Evolutionary conservation across 371 early-diverging fungal genomes (phyloP), one percentile per base, ranked within the genome.

Genomic region (Apophysomyces elegans): DNA sequence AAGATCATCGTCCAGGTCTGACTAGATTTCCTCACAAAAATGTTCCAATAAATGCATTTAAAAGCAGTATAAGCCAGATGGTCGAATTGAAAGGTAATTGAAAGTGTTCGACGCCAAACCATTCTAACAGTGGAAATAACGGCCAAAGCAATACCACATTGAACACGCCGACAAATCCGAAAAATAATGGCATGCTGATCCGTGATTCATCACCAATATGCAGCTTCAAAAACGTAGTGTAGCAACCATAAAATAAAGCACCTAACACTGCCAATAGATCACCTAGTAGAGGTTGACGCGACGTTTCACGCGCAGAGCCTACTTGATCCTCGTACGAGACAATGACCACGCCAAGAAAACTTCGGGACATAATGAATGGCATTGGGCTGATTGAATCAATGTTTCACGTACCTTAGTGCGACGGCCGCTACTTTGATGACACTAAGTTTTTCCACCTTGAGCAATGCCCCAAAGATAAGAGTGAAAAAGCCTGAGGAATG

Each of bases 81-180:
- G 73, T 64, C 37, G 66, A 44, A 39, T 75, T 80, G 26, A 70
- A 67, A 12, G 92, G 91, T 39, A 90, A 69, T 63, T 77, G 76
- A 66, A 93, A 88, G 18, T 79, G 59, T 69, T 93, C 94, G 16
- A 91, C 50, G 2, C 89, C 90, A 37, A 80, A 69, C 59, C 64
- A 72, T 67, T 92, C 78, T 4, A 93, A 62, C 5, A 91, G 11
- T 9, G 76, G 70, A 65, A 93, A 83, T 4, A 86, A 46, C 0
- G 93, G 93, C 88, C 90, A 86, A 13, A 93, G 66, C 18, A 88
- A 62, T 37, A 89, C 47, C 6, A 86, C 71, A 70, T 91, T 91
- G 62, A 88, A 87, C n/a, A 90, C 64, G 4, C 94, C 93, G 7
- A 93, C 91, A 50, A 85, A 86, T 12, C 93, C 93, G 73, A 93